Evolutionary conservation across 2,329 filamentous ascomycete species (phyloP), one percentile per base, ranked within the genome.

Genomic region (Sporothrix curviconia): DNA sequence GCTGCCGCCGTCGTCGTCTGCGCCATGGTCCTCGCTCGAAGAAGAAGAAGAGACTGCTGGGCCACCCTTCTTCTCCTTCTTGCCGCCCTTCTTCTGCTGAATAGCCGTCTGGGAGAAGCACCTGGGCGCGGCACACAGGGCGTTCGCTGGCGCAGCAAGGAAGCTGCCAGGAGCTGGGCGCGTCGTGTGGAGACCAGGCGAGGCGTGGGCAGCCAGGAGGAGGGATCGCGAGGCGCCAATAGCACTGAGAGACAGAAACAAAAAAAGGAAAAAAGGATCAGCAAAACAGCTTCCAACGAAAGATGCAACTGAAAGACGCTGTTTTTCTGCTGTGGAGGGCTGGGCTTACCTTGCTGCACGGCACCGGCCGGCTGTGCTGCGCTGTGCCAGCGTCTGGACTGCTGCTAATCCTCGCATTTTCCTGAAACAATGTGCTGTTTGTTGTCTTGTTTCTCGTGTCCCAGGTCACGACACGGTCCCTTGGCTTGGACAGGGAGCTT

Each of bases 11-110:
- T 9, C 50, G 42, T 49, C 47, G 12, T 17, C 56, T 15, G 40
- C 61, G 19, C 54, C 58, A 6, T 49, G 55, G 11, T 53, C 60
- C 11, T 46, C 32, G 17, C 43, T 14, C 1, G 50, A 7, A 15
- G 50, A 14, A 1, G 42, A 24, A 4, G 42, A 14, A n/a, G 11
- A n/a, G 6, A 32, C 34, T 15, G 25, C 28, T 4, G 28, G 37
- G 12, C 12, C 24, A 15, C 24, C 47, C 39, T 60, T 61, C 32
- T 56, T 50, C 17, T 47, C 44, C 17, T 54, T 55, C 75, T 59
- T 58, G 14, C 44, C 46, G 53, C 43, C 47, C 47, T 60, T 61
- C 7, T 63, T 63, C n/a, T 30, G 7, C 9, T 50, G 50, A 12
- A 44, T 40, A 6, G 56, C 36, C 11, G 55, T 62, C 44, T 57